phyloP scores from a whole-genome alignment of 2,329 filamentous ascomycete species.

The Harringtonia aguacate region DNA sequence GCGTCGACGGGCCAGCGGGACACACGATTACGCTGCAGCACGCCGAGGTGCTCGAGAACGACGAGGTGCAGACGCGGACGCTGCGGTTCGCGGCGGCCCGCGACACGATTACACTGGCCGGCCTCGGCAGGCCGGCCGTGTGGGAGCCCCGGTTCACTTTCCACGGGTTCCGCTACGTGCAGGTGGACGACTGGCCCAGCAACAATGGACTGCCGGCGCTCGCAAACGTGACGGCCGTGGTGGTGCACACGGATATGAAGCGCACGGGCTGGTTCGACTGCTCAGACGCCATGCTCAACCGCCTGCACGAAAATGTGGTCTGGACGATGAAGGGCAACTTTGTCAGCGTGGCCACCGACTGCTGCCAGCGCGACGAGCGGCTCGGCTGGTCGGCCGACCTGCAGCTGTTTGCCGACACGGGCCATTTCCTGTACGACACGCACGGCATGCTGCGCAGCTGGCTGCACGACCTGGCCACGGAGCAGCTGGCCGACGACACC shows the following conservation, averaged over 20 bases:
- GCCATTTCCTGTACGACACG: too few species aligned
- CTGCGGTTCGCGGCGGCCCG: conserved; percentile 26
- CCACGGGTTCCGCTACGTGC: conserved; percentile 40
- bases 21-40: conserved; percentile 32
- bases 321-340: conserved; percentile 53
- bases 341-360: conserved; percentile 45
- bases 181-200: conserved; percentile 33
- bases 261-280: conserved; percentile 38
- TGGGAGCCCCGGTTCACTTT: conserved; percentile 41
- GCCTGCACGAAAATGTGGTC: conserved; percentile 40
- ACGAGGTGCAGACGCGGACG: conserved; percentile 28
- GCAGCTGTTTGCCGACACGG: conserved; percentile 38
- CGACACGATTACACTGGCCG: conserved; percentile 25
- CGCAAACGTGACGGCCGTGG: not conserved
- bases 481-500: too few species aligned
- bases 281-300: conserved; percentile 39
- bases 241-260: conserved; percentile 34
- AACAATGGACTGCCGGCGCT: too few species aligned
- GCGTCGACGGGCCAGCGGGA: conserved; percentile 22
- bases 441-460: conserved; percentile 44
- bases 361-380: conserved; percentile 43
- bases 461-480: too few species aligned
- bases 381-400: conserved; percentile 43
- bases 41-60: conserved; percentile 37
- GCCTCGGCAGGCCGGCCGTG: conserved; percentile 5